Conservation (phyloP, 2,329 filamentous ascomycete species). For the Aspergillus fijiensis region DNA sequence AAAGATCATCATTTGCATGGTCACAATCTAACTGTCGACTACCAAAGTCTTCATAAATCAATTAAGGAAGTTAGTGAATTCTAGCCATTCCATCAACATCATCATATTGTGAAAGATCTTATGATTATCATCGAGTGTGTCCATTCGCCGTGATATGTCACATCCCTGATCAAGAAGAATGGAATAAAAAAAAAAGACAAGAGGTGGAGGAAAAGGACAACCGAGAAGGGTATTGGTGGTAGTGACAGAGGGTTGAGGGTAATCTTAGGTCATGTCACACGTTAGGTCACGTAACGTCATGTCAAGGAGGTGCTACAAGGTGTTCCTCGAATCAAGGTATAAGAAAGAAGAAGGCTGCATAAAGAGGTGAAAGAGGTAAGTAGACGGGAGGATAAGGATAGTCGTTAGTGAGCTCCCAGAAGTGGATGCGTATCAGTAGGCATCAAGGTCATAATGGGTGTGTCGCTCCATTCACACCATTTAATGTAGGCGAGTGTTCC, state of each 20-base stretch:
- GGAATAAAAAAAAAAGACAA: background rate
- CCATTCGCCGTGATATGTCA: slow-evolving; percentile 5
- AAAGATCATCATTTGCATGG: too few species aligned
- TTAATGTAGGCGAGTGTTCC: background rate
- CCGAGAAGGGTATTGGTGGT: background rate
- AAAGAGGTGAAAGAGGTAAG: background rate
- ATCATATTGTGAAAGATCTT: background rate
- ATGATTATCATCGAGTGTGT: background rate
- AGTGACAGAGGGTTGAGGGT: background rate
- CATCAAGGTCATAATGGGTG: background rate
- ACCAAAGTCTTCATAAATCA: background rate
- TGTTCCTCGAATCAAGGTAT: background rate
- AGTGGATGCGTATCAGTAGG: background rate
- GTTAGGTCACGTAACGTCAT: background rate
- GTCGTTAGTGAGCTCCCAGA: background rate
- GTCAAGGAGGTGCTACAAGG: background rate
- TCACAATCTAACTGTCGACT: too few species aligned
- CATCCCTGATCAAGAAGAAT: background rate
- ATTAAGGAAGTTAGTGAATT: background rate
- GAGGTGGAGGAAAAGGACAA: background rate
- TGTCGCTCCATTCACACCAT: background rate
- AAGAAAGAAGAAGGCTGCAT: background rate
- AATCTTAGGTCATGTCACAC: background rate
- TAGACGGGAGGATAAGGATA: background rate
- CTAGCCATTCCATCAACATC: background rate